These are phyloP conservation scores for Prunus campanulata DNA, from an alignment of 306 rosid genomes.

Conservation along the genomic window DNA sequence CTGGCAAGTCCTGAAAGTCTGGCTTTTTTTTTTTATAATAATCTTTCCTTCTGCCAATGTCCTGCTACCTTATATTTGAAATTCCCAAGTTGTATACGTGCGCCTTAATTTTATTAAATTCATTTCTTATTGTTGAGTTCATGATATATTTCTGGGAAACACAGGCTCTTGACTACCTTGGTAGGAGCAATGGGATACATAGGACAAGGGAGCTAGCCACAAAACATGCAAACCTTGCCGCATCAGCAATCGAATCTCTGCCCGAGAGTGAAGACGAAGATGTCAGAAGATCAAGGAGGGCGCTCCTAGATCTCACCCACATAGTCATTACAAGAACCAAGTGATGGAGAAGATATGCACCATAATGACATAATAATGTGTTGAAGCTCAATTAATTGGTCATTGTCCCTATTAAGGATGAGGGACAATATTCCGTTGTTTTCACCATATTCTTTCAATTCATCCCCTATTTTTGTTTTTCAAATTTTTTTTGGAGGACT, in stretches of 20 bases:
- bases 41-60: background rate
- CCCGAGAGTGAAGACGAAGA: conserved; percentile 66
- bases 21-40: background rate
- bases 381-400: background rate
- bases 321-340: conserved; percentile 81
- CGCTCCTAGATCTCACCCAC: conserved; percentile 79
- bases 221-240: conserved; percentile 84
- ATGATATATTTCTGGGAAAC: conserved; percentile 7
- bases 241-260: conserved; percentile 80
- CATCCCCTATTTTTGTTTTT: background rate
- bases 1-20: background rate
- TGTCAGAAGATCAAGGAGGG: conserved; percentile 77
- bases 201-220: conserved; percentile 77
- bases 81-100: background rate
- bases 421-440: background rate
- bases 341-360: conserved; percentile 30
- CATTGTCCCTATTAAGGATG: conserved; percentile 1
- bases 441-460: conserved; percentile 15
- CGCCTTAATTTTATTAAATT: background rate
- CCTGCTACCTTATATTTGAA: background rate
- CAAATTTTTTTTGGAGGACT: background rate
- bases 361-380: background rate
- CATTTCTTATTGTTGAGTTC: background rate
- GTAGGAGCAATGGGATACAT: conserved; percentile 79
- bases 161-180: conserved; percentile 89